A percentile compares a stretch with the other conserved stretches of the same genome.
These are phyloP conservation scores for Bryum argenteum DNA, from an alignment of 225 moss, liverwort and hornwort species.

Conservation along the genomic window DNA sequence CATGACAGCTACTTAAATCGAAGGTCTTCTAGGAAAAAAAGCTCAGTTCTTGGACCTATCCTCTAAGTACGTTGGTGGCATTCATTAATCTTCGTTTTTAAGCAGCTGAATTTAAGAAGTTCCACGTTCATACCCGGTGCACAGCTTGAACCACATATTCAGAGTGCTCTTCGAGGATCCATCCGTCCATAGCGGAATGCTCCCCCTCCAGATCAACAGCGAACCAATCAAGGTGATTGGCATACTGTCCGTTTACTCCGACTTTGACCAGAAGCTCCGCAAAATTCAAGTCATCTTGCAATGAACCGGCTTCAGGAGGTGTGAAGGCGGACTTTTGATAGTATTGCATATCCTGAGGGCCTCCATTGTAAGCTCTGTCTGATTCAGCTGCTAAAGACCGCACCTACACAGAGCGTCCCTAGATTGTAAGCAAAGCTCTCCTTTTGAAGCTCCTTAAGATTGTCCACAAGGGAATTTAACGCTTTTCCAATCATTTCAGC, in stretches of 20 bases:
- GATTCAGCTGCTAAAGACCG: slow-evolving; percentile 98
- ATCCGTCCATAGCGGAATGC: slow-evolving; percentile 99
- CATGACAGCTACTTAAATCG: slow-evolving; percentile 12
- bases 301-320: slow-evolving; percentile 71
- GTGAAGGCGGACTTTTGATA: slow-evolving; percentile 88
- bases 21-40: not conserved
- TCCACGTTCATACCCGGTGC: slow-evolving; percentile 66
- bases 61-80: slow-evolving; percentile 26
- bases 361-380: slow-evolving; percentile 95
- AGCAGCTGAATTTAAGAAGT: slow-evolving; percentile 20
- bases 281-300: slow-evolving; percentile 42
- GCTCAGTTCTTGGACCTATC: slow-evolving; percentile 11
- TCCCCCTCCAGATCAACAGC: slow-evolving; percentile 99
- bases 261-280: slow-evolving; percentile 57
- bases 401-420: slow-evolving; percentile 55
- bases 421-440: slow-evolving; percentile 2
- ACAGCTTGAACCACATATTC: slow-evolving; percentile 96
- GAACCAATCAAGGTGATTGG: slow-evolving; percentile 97
- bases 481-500: slow-evolving; percentile 13
- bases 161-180: slow-evolving; percentile 97
- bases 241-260: slow-evolving; percentile 68
- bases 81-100: slow-evolving; percentile 13
- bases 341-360: slow-evolving; percentile 81
- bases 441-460: slow-evolving; percentile 5
- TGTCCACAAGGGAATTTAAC: slow-evolving; percentile 5